These are phyloP conservation scores for Penicillium canariense DNA, from an alignment of 495 filamentous ascomycete species.

Conservation along the genomic window DNA sequence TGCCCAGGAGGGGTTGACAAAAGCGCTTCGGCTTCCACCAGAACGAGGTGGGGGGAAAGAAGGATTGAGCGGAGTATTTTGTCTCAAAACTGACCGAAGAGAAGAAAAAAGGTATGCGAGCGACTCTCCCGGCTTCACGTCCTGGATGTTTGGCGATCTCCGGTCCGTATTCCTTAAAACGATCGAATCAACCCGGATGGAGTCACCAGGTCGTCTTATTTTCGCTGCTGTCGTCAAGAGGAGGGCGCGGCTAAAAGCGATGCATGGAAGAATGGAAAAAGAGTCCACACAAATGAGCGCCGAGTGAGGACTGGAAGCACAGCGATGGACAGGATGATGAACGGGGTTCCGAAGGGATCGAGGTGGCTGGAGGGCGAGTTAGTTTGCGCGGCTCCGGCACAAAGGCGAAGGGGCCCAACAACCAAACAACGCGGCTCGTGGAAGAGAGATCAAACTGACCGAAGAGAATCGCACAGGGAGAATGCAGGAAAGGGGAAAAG, in stretches of 20 bases:
- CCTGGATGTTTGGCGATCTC: constrained; percentile 15
- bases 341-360: constrained; percentile 51
- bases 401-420: constrained; percentile 16
- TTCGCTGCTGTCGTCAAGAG: constrained; percentile 15
- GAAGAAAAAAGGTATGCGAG: neutral
- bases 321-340: constrained; percentile 8
- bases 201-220: neutral
- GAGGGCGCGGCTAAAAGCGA: constrained; percentile 7
- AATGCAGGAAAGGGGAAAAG: constrained; percentile 11
- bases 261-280: constrained; percentile 21
- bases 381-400: constrained; percentile 41
- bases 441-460: constrained; percentile 27
- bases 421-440: constrained; percentile 13
- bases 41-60: constrained; percentile 1
- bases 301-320: constrained; percentile 17
- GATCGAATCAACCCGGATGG: constrained; percentile 11
- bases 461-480: constrained; percentile 9
- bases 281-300: constrained; percentile 19
- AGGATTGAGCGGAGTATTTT: neutral
- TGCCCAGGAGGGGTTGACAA: constrained; percentile 22
- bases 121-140: constrained; percentile 3
- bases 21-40: constrained; percentile 9
- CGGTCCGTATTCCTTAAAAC: constrained; percentile 14
- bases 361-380: constrained; percentile 53
- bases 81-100: neutral